Conservation (phyloP, 345 rosid genomes). For the Gossypium rotundifolium region DNA sequence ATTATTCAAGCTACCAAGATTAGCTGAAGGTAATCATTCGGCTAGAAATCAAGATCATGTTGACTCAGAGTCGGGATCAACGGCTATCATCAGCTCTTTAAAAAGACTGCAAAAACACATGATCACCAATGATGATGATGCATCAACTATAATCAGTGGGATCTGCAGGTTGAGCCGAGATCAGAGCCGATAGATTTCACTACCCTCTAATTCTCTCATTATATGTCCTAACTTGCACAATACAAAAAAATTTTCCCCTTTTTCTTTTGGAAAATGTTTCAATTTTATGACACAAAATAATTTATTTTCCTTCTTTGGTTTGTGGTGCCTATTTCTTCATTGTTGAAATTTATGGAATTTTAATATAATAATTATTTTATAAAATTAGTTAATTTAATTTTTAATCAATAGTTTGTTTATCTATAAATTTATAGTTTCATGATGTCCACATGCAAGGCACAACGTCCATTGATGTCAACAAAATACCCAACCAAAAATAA, state of each 20-base stretch:
- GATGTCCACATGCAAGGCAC: too few relatives aligned
- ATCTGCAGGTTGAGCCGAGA: constrained; percentile 13
- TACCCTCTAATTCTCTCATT: neutral
- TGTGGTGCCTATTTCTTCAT: neutral
- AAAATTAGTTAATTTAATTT: too few relatives aligned
- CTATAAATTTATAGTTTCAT: too few relatives aligned
- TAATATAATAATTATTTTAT: neutral
- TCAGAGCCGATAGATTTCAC: constrained; percentile 1
- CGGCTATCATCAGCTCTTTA: constrained; percentile 24
- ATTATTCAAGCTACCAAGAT: constrained; percentile 37
- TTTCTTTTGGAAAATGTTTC: neutral
- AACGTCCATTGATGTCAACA: neutral
- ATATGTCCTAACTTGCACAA: neutral
- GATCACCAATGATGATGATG: neutral
- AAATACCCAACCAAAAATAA: neutral
- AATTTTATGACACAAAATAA: neutral
- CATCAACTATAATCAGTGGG: neutral
- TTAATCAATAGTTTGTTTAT: too few relatives aligned
- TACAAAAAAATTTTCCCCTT: too few relatives aligned
- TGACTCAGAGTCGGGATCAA: constrained; percentile 33
- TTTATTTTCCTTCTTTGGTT: neutral
- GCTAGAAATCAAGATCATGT: neutral
- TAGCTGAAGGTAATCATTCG: constrained; percentile 16
- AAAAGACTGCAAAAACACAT: neutral
- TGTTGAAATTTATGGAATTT: neutral